These are phyloP conservation scores for thale cress (Arabidopsis thaliana) DNA, from an alignment of 345 rosid species.

Conservation along the genomic window DNA sequence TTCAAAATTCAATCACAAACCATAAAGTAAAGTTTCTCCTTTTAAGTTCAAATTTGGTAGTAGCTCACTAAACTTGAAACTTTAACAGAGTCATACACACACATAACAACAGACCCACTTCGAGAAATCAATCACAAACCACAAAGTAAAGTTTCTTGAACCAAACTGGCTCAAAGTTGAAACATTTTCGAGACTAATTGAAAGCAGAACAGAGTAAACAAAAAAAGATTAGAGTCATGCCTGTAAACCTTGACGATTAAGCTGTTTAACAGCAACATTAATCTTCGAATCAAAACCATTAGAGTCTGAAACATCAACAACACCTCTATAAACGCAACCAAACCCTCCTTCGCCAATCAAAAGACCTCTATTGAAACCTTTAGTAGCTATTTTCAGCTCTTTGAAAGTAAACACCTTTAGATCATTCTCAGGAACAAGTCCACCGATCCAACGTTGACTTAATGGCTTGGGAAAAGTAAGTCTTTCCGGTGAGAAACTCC, in stretches of 20 bases:
- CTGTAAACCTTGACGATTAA: slow-evolving; percentile 97
- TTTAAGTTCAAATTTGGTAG: background rate
- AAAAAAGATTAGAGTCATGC: slow-evolving; percentile 54
- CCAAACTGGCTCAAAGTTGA: slow-evolving; percentile 1
- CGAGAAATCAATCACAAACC: background rate
- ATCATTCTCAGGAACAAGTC: slow-evolving; percentile 56
- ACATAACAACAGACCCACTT: slow-evolving; percentile 10
- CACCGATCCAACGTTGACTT: slow-evolving; percentile 58
- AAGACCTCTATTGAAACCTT: slow-evolving; percentile 75
- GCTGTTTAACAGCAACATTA: slow-evolving; percentile 85
- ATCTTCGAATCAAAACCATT: slow-evolving; percentile 53
- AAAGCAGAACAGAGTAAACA: slow-evolving; percentile 14
- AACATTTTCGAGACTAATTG: background rate
- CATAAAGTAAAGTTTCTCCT: background rate
- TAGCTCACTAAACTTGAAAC: background rate
- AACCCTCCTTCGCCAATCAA: slow-evolving; percentile 96
- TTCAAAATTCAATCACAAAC: slow-evolving; percentile 4
- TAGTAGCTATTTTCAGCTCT: slow-evolving; percentile 83
- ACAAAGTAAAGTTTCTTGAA: background rate
- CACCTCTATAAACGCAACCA: slow-evolving; percentile 86
- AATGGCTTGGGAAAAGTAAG: slow-evolving; percentile 56
- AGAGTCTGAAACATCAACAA: slow-evolving; percentile 52
- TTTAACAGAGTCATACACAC: background rate
- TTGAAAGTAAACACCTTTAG: slow-evolving; percentile 70
- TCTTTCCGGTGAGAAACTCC: slow-evolving; percentile 68